Conservation (phyloP, 2,329 filamentous ascomycete genomes). For the Aspergillus ochraceoroseus region DNA sequence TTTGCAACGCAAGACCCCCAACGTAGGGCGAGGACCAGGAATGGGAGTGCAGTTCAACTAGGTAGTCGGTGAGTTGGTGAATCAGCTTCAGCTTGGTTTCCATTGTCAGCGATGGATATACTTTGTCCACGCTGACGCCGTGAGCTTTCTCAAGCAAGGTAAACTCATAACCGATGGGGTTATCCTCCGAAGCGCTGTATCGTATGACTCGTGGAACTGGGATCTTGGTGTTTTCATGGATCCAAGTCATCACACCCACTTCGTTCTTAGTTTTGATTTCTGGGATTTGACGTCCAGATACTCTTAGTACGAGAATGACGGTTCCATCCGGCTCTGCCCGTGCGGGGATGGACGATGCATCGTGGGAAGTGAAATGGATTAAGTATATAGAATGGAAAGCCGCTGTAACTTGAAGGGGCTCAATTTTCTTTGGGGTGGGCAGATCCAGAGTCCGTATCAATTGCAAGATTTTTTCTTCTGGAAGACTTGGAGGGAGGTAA, state of each 20-base stretch:
- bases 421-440: background rate
- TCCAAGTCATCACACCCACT: slow-evolving; percentile 35
- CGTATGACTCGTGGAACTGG: slow-evolving; percentile 33
- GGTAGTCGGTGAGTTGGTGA: background rate
- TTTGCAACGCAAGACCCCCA: background rate
- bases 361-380: background rate
- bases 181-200: slow-evolving; percentile 26
- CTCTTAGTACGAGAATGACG: slow-evolving; percentile 27
- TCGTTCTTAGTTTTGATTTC: slow-evolving; percentile 39
- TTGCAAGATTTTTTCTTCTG: background rate
- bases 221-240: slow-evolving; percentile 31
- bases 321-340: background rate
- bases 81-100: background rate
- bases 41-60: background rate
- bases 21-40: background rate
- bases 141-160: slow-evolving; percentile 30
- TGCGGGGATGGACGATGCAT: background rate
- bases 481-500: background rate
- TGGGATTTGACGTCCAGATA: slow-evolving; percentile 36
- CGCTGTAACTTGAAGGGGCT: background rate
- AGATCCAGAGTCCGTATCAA: slow-evolving; percentile 1
- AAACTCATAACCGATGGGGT: slow-evolving; percentile 33
- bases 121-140: background rate
- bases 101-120: background rate
- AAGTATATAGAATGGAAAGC: slow-evolving; percentile 8